Evolutionary conservation across 768 basidiomycete genomes (phyloP).

Genomic region (Phanerochaete sordida): DNA sequence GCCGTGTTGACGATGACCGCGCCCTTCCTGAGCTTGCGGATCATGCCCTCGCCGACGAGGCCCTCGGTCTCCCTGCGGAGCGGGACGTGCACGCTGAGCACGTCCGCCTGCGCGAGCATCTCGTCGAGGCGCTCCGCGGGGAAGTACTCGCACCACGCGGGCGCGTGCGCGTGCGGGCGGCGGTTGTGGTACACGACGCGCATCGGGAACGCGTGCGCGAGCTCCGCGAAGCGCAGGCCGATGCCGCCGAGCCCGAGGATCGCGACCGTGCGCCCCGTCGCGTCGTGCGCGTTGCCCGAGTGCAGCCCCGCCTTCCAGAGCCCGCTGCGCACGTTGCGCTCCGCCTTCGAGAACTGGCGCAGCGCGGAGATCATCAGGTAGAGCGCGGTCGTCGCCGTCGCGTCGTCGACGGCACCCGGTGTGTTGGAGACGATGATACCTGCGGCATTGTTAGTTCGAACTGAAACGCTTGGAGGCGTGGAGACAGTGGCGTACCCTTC

Average conservation of each 20-base stretch:
- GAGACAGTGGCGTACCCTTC: conserved; percentile 43
- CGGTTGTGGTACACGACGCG: conserved; percentile 79
- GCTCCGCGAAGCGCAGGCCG: conserved; percentile 63
- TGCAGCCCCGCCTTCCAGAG: conserved; percentile 58
- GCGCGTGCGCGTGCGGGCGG: conserved; percentile 50
- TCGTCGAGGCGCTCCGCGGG: conserved; percentile 50
- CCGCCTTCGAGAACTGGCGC: conserved; percentile 66
- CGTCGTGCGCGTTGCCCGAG: conserved; percentile 51
- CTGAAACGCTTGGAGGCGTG: not conserved
- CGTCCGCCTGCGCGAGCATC: conserved; percentile 70
- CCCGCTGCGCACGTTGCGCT: conserved; percentile 48
- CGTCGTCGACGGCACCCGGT: conserved; percentile 86
- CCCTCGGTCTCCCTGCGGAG: conserved; percentile 69
- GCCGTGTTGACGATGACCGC: conserved; percentile 83
- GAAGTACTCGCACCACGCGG: conserved; percentile 76
- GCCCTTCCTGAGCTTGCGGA: conserved; percentile 72
- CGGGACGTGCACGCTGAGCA: conserved; percentile 86
- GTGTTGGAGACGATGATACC: conserved; percentile 84
- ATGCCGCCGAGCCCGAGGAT: conserved; percentile 81
- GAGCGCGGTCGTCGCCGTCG: conserved; percentile 83
- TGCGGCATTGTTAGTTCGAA: conserved; percentile 19
- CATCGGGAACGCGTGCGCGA: conserved; percentile 83
- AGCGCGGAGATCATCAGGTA: conserved; percentile 77
- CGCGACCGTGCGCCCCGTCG: conserved; percentile 64
- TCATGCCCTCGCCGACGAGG: conserved; percentile 71